Evolutionary conservation across 139 green algal genomes (phyloP).

Genomic region (Auxenochlorella protothecoides): DNA sequence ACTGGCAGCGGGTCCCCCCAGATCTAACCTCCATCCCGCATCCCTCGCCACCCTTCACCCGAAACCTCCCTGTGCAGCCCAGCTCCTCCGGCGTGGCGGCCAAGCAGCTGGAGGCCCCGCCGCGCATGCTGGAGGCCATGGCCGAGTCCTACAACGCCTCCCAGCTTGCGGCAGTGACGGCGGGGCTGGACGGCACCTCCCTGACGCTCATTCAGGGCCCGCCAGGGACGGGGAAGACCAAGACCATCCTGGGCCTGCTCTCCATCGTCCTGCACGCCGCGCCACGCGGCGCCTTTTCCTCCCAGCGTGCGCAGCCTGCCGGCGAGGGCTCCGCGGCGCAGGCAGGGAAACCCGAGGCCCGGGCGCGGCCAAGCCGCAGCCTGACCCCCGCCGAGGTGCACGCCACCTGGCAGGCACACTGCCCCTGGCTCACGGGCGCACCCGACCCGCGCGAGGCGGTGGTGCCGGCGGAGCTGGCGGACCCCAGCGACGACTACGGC

Average conservation of each 20-base stretch:
- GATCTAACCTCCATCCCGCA: neutral
- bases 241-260: slow-evolving; percentile 78
- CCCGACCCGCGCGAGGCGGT: slow-evolving; percentile 26
- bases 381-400: neutral
- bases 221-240: slow-evolving; percentile 82
- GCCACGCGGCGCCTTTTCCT: slow-evolving; percentile 28
- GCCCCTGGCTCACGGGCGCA: slow-evolving; percentile 33
- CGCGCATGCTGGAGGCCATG: slow-evolving; percentile 50
- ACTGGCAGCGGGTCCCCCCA: slow-evolving; percentile 1
- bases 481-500: slow-evolving; percentile 19
- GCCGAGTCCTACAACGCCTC: slow-evolving; percentile 56
- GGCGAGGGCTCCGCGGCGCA: too few relatives aligned
- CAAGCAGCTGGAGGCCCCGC: slow-evolving; percentile 53
- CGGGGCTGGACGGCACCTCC: slow-evolving; percentile 53
- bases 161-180: slow-evolving; percentile 52
- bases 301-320: too few relatives aligned
- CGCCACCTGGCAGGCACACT: slow-evolving; percentile 9
- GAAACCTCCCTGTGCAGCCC: neutral
- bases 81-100: slow-evolving; percentile 13
- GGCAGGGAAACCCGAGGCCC: neutral
- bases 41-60: neutral
- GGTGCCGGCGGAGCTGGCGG: slow-evolving; percentile 13
- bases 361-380: neutral
- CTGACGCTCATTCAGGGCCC: slow-evolving; percentile 78
- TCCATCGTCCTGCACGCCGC: slow-evolving; percentile 75